These are phyloP conservation scores for Kodamaea kakaduensis DNA, from an alignment of 805 yeast species.

Conservation along the genomic window DNA sequence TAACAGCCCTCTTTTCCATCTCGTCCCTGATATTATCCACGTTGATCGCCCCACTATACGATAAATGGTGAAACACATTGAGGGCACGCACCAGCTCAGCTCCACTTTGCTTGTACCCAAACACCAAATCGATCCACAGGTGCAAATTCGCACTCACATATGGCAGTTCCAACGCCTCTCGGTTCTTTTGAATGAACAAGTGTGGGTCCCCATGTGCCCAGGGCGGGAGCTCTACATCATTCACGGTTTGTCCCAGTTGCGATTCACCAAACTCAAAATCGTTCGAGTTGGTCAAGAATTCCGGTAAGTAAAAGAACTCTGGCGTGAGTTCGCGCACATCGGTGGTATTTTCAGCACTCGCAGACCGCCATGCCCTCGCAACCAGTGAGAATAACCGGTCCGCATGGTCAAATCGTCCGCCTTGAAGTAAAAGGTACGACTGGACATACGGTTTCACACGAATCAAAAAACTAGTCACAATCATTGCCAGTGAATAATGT, in stretches of 20 bases:
- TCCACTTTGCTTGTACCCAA: constrained; percentile 80
- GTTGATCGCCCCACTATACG: constrained; percentile 81
- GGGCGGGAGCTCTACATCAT: constrained; percentile 68
- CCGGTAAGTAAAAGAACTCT: constrained; percentile 80
- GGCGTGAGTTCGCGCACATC: constrained; percentile 88
- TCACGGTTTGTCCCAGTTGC: constrained; percentile 58
- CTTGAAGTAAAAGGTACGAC: constrained; percentile 74
- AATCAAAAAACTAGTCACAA: constrained; percentile 75
- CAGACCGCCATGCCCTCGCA: constrained; percentile 76
- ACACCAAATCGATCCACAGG: constrained; percentile 81
- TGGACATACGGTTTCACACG: constrained; percentile 78
- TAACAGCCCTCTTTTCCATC: constrained; percentile 67
- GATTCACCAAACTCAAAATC: constrained; percentile 64
- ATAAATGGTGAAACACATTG: constrained; percentile 79
- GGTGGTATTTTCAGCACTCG: constrained; percentile 74
- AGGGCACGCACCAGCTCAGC: constrained; percentile 58
- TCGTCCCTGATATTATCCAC: constrained; percentile 71
- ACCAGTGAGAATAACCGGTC: constrained; percentile 75
- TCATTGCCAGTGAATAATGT: constrained; percentile 92
- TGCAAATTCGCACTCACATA: constrained; percentile 74
- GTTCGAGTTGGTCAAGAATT: constrained; percentile 64
- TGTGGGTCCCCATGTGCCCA: constrained; percentile 83
- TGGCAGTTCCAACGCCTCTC: constrained; percentile 81
- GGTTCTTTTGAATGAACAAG: constrained; percentile 65
- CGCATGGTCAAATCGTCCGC: constrained; percentile 86